Evolutionary conservation across 2,329 filamentous ascomycete species (phyloP).

Genomic region (Sporothrix humicola): DNA sequence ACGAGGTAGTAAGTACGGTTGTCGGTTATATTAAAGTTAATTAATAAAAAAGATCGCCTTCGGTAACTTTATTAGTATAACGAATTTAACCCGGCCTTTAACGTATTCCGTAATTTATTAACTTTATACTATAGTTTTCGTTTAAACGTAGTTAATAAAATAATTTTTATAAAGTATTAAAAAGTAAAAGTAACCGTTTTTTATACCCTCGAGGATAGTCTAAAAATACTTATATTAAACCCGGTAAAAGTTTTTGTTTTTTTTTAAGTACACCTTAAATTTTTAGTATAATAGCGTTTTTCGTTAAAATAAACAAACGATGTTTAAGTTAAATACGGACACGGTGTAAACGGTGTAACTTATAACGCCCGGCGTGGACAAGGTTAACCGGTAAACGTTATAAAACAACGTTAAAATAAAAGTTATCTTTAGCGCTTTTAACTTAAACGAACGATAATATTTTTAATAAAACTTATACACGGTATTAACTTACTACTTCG

Average conservation of each 20-base stretch:
- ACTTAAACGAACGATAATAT: not conserved
- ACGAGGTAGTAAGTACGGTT: not conserved
- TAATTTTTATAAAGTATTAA: not conserved
- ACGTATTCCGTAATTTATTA: not conserved
- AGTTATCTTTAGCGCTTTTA: not conserved
- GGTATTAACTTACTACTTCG: not conserved
- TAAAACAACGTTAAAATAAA: not conserved
- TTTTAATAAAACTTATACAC: not conserved
- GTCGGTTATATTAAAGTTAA: not conserved
- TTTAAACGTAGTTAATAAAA: not conserved
- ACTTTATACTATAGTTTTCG: not conserved
- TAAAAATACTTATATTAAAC: not conserved
- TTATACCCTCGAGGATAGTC: not conserved
- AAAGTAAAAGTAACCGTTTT: not conserved
- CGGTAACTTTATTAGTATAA: not conserved
- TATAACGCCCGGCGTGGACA: not conserved
- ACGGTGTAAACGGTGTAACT: not conserved
- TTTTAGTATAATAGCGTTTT: not conserved
- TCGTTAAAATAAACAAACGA: not conserved
- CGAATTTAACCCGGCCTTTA: not conserved
- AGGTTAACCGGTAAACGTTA: not conserved
- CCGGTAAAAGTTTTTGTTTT: not conserved
- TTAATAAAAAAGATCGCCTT: not conserved
- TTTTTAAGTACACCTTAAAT: not conserved
- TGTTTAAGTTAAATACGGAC: not conserved